Evolutionary conservation across 768 basidiomycete genomes (phyloP).

Genomic region (Auricularia auricula-judae): DNA sequence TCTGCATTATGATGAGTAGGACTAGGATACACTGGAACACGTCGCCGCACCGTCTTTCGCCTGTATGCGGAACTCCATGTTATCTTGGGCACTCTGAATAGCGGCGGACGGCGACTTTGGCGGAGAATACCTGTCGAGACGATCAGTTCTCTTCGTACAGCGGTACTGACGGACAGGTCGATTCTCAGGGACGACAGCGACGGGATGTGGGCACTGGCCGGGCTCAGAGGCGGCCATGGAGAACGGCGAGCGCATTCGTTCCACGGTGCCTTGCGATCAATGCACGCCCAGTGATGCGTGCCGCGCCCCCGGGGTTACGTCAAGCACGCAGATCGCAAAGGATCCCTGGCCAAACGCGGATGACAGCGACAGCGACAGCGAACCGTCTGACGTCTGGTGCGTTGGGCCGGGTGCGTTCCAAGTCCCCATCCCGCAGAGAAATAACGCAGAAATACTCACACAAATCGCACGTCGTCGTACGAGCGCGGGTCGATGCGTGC

Average conservation of each 20-base stretch:
- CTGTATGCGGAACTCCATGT: slow-evolving; percentile 40
- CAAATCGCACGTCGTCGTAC: slow-evolving; percentile 56
- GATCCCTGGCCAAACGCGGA: too few species aligned
- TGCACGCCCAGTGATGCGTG: too few species aligned
- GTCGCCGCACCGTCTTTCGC: slow-evolving; percentile 40
- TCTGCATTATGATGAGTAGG: neutral
- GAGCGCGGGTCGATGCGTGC: slow-evolving; percentile 39
- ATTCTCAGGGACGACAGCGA: slow-evolving; percentile 1
- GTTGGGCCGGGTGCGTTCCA: too few species aligned
- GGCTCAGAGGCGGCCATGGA: too few species aligned
- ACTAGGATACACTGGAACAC: neutral
- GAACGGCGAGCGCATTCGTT: too few species aligned
- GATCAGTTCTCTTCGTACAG: neutral
- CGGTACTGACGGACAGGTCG: neutral
- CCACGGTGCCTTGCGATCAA: too few species aligned
- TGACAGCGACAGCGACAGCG: too few species aligned
- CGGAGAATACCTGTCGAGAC: slow-evolving; percentile 31
- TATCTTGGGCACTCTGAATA: slow-evolving; percentile 33
- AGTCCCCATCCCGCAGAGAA: neutral
- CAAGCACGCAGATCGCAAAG: too few species aligned
- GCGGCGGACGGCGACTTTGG: slow-evolving; percentile 34
- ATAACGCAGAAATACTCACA: slow-evolving; percentile 32
- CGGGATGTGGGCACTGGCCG: too few species aligned
- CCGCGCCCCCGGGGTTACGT: too few species aligned
- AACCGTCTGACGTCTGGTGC: too few species aligned